Conservation (phyloP, 2,329 filamentous ascomycete genomes). For the Lachnellula subtilissima region DNA sequence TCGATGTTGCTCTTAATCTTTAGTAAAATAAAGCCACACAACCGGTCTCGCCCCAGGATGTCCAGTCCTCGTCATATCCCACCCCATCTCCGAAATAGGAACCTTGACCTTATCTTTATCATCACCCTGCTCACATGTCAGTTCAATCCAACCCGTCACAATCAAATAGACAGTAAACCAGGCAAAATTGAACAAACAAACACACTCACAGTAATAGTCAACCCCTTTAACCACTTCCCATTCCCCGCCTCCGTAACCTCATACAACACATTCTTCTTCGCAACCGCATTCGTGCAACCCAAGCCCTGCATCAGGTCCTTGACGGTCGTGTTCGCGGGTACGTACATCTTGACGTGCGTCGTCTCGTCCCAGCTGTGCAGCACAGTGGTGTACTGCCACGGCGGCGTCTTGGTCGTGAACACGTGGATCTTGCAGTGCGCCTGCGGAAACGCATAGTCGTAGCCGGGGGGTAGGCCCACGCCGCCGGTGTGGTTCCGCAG, state of each 20-base stretch:
- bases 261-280: slow-evolving; percentile 52
- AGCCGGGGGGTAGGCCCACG: slow-evolving; percentile 55
- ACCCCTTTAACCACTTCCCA: slow-evolving; percentile 55
- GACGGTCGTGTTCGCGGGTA: slow-evolving; percentile 49
- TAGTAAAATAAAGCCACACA: slow-evolving; percentile 57
- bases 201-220: slow-evolving; percentile 35
- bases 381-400: slow-evolving; percentile 45
- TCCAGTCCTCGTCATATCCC: slow-evolving; percentile 49
- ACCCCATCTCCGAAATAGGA: slow-evolving; percentile 53
- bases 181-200: not conserved
- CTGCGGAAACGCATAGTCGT: slow-evolving; percentile 57
- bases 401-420: slow-evolving; percentile 42
- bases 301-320: slow-evolving; percentile 55
- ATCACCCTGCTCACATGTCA: slow-evolving; percentile 16
- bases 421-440: slow-evolving; percentile 57
- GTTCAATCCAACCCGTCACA: not conserved
- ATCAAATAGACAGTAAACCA: not conserved
- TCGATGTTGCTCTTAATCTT: slow-evolving; percentile 29
- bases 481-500: slow-evolving; percentile 55
- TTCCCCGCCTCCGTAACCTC: slow-evolving; percentile 52
- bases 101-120: slow-evolving; percentile 44
- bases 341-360: slow-evolving; percentile 45
- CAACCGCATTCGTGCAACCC: slow-evolving; percentile 47
- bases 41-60: slow-evolving; percentile 45
- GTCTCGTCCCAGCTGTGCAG: slow-evolving; percentile 36